Evolutionary conservation across 768 basidiomycete species (phyloP).

Genomic region (Tulasnella sp.): DNA sequence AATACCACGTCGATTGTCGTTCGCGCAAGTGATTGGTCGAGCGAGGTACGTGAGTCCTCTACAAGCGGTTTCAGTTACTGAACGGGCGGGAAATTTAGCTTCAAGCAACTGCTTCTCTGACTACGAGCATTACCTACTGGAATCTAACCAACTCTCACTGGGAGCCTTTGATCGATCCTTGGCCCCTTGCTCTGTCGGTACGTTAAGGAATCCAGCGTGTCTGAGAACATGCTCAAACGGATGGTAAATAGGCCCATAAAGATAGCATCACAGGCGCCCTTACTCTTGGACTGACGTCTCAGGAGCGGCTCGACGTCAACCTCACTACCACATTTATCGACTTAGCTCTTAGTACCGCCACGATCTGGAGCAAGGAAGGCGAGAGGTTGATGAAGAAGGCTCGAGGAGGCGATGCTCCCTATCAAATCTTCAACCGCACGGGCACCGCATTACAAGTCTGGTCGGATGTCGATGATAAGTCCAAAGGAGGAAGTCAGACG

Average conservation of each 20-base stretch:
- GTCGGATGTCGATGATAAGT: conserved; percentile 72
- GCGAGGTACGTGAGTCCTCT: conserved; percentile 59
- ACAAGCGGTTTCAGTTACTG: neutral
- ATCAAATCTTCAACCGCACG: conserved; percentile 88
- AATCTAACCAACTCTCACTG: conserved; percentile 97
- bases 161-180: conserved; percentile 97
- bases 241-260: conserved; percentile 54
- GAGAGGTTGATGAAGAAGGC: conserved; percentile 72
- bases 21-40: conserved; percentile 91
- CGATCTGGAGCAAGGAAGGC: conserved; percentile 72
- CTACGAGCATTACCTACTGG: conserved; percentile 90
- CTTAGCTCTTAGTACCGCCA: conserved; percentile 71
- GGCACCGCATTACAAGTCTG: conserved; percentile 84
- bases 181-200: conserved; percentile 81
- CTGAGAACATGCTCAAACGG: conserved; percentile 22
- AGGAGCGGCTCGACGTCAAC: conserved; percentile 88
- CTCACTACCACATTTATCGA: conserved; percentile 89
- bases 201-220: conserved; percentile 31
- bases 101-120: conserved; percentile 78
- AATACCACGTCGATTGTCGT: conserved; percentile 83
- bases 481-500: conserved; percentile 52
- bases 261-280: conserved; percentile 57
- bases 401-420: conserved; percentile 90
- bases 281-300: conserved; percentile 66
- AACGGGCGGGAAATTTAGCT: conserved; percentile 55